Evolutionary conservation across 208 protist genomes (phyloP), one percentile per base, ranked within the genome.

Genomic region (Porcisia deanei): DNA sequence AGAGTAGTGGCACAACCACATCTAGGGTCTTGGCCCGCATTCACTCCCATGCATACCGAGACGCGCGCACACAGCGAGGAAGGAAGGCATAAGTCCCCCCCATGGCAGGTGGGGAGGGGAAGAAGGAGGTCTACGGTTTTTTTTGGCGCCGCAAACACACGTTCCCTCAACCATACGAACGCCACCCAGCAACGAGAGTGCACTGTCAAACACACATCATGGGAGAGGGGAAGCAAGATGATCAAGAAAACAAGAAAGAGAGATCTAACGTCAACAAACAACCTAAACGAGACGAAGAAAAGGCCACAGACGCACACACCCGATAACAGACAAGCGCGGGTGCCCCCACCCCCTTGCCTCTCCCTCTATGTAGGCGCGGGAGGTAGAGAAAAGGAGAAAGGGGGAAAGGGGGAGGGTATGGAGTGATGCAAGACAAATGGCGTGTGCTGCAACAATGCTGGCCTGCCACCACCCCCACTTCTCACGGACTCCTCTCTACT

Each of bases 211-310:
- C 37, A 49, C 37, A 8, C 60, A 65, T 20, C 39, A 37, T 3
- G 60, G 18, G n/a, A 52, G 63, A 47, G 47, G 9, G 25, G 14
- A 60, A 10, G 14, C 5, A 60, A 25, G 45, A 49, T 45, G 57
- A 22, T 22, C 30, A 9, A 54, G 47, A 22, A 58, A 60, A 54
- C 45, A 61, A 71, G n/a, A 52, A 58, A 55, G 54, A 64, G 45
- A 47, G 22, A 41, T 63, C 69, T 64, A 63, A 59, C 30, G 25
- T 61, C 60, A 7, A 61, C 8, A 7, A 3, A 57, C 9, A 57
- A 10, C 41, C 4, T 6, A 54, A 71, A 54, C 41, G 72, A 71
- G 75, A 75, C 53, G 71, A 43, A 55, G n/a, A 47, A 37, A 30
- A 30, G 30, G 30, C 30, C 30, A 30, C 30, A 52, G 8, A 55